phyloP scores from a whole-genome alignment of 2,329 filamentous ascomycete species.

The Cercospora janseana region DNA sequence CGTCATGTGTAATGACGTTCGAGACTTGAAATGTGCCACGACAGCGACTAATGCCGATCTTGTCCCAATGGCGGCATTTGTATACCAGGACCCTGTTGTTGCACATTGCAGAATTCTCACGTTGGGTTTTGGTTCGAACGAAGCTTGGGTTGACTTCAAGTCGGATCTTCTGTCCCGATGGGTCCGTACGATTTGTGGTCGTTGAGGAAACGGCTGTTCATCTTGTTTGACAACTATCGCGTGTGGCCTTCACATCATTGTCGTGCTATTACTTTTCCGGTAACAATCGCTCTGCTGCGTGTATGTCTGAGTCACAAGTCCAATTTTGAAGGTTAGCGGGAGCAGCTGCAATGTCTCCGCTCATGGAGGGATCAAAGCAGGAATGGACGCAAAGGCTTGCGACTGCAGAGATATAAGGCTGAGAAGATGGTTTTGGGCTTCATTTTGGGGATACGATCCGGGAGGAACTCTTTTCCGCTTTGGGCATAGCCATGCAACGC shows the following conservation, averaged over 20 bases:
- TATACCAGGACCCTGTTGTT: conserved; percentile 5
- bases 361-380: too few species aligned
- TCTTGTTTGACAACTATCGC: too few species aligned
- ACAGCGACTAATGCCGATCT: not conserved
- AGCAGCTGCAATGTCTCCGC: too few species aligned
- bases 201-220: too few species aligned
- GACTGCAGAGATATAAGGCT: not conserved
- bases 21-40: not conserved
- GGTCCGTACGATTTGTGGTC: too few species aligned
- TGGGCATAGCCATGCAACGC: not conserved
- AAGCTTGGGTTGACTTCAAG: not conserved
- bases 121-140: not conserved
- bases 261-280: too few species aligned
- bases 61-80: not conserved
- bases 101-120: not conserved
- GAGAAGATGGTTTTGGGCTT: not conserved
- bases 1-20: not conserved
- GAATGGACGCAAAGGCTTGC: not conserved
- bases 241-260: too few species aligned
- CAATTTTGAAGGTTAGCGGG: too few species aligned
- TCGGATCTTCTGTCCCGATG: not conserved
- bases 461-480: not conserved
- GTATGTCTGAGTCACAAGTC: too few species aligned
- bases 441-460: not conserved
- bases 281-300: too few species aligned